phyloP scores from a whole-genome alignment of 768 basidiomycete species.

The Mycena haematopus region DNA sequence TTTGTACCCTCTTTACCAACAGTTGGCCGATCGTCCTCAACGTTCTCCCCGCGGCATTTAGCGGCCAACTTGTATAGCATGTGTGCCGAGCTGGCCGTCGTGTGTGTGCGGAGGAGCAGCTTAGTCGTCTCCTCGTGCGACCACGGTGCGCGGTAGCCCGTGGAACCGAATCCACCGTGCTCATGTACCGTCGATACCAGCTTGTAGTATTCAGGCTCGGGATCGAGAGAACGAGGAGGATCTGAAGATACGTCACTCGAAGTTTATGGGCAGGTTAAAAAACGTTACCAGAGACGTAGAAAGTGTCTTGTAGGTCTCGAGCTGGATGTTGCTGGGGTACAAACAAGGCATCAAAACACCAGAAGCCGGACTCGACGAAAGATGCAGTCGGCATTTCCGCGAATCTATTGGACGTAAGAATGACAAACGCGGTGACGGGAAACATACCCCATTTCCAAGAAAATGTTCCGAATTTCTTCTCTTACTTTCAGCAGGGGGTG shows the following conservation, averaged over 20 bases:
- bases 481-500: constrained; percentile 97
- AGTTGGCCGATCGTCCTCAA: constrained; percentile 42
- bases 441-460: constrained; percentile 97
- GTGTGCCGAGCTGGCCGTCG: constrained; percentile 90
- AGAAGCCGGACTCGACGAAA: constrained; percentile 98
- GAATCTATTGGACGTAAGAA: constrained; percentile 61
- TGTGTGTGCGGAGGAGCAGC: constrained; percentile 94
- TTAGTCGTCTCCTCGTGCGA: constrained; percentile 89
- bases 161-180: constrained; percentile 88
- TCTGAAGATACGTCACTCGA: constrained; percentile 50
- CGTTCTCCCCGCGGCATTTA: constrained; percentile 68
- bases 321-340: constrained; percentile 99
- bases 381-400: constrained; percentile 97
- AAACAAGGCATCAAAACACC: constrained; percentile 98
- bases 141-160: constrained; percentile 98
- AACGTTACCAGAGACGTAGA: constrained; percentile 89
- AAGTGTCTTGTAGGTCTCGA: constrained; percentile 96
- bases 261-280: neutral
- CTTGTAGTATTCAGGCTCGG: constrained; percentile 84
- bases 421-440: neutral
- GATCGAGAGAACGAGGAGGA: constrained; percentile 76
- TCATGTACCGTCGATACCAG: constrained; percentile 86
- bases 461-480: constrained; percentile 96
- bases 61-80: constrained; percentile 96
- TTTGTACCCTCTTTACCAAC: constrained; percentile 38